phyloP scores from a whole-genome alignment of 108 stramenopile genomes.

The Skeletonema grethae region DNA sequence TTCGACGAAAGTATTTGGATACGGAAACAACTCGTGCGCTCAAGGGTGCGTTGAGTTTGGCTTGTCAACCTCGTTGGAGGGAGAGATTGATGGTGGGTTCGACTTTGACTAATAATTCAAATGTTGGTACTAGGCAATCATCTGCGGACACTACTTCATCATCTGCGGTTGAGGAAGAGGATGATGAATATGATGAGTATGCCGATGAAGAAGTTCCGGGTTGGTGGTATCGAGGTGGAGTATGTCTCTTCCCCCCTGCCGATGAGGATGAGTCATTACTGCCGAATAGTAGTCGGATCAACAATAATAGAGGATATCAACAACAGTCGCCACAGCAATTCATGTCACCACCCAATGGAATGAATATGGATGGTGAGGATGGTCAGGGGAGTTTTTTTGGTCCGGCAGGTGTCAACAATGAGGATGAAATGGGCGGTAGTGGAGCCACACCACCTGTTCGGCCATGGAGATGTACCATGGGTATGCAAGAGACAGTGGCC shows the following conservation, averaged over 20 bases:
- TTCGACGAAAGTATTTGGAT: slow-evolving; percentile 62
- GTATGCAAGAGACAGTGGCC: slow-evolving; percentile 88
- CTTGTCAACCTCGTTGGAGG: slow-evolving; percentile 83
- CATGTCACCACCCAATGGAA: slow-evolving; percentile 24
- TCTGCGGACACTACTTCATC: neutral
- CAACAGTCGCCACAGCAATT: slow-evolving; percentile 17
- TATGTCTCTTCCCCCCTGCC: slow-evolving; percentile 37
- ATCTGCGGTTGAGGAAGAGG: neutral
- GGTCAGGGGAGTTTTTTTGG: slow-evolving; percentile 26
- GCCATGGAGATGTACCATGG: slow-evolving; percentile 61
- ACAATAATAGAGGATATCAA: neutral
- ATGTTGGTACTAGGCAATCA: neutral
- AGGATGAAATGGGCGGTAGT: slow-evolving; percentile 12
- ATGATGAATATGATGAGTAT: slow-evolving; percentile 7
- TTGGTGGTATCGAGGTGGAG: slow-evolving; percentile 41
- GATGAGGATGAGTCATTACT: slow-evolving; percentile 12
- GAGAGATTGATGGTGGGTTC: slow-evolving; percentile 27
- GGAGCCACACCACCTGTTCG: neutral
- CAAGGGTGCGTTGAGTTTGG: slow-evolving; percentile 76
- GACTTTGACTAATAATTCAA: neutral
- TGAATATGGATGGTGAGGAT: slow-evolving; percentile 17
- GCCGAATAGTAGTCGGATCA: neutral
- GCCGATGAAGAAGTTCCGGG: slow-evolving; percentile 15
- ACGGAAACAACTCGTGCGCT: slow-evolving; percentile 51
- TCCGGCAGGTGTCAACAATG: slow-evolving; percentile 4